Evolutionary conservation across 2,329 filamentous ascomycete genomes (phyloP).

Genomic region (Scedosporium dehoogii): DNA sequence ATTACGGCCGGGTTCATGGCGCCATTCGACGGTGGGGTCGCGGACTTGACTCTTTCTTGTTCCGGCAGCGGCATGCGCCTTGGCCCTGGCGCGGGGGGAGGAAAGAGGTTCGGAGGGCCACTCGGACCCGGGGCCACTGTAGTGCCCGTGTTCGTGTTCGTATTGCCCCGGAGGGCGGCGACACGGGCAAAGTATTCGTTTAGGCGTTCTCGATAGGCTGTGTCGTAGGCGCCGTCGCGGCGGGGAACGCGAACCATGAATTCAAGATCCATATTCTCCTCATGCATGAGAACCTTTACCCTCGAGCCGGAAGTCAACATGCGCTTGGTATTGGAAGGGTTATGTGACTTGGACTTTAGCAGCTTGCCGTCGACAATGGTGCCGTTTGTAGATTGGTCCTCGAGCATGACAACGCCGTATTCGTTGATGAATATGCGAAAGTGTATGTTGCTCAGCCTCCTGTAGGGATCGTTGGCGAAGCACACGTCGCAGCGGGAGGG

Average conservation of each 20-base stretch:
- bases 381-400: constrained; percentile 93
- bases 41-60: neutral
- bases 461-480: constrained; percentile 55
- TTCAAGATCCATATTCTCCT: constrained; percentile 49
- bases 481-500: constrained; percentile 59
- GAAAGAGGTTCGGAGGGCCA: constrained; percentile 4
- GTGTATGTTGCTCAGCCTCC: constrained; percentile 84
- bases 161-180: neutral
- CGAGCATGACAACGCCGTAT: constrained; percentile 80
- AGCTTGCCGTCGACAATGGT: constrained; percentile 71
- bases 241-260: constrained; percentile 82
- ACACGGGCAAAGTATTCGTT: constrained; percentile 47
- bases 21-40: constrained; percentile 5
- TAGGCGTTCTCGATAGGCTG: constrained; percentile 60
- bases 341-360: constrained; percentile 35
- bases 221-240: constrained; percentile 55
- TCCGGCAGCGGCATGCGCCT: neutral
- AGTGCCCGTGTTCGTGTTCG: neutral
- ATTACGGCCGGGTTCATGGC: constrained; percentile 14
- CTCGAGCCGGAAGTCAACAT: constrained; percentile 65
- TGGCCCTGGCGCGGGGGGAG: neutral
- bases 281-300: constrained; percentile 56
- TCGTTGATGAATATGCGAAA: constrained; percentile 88
- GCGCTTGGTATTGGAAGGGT: constrained; percentile 32
- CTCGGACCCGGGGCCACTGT: neutral